Evolutionary conservation across 768 basidiomycete species (phyloP).

Genomic region (Collybia sp.): DNA sequence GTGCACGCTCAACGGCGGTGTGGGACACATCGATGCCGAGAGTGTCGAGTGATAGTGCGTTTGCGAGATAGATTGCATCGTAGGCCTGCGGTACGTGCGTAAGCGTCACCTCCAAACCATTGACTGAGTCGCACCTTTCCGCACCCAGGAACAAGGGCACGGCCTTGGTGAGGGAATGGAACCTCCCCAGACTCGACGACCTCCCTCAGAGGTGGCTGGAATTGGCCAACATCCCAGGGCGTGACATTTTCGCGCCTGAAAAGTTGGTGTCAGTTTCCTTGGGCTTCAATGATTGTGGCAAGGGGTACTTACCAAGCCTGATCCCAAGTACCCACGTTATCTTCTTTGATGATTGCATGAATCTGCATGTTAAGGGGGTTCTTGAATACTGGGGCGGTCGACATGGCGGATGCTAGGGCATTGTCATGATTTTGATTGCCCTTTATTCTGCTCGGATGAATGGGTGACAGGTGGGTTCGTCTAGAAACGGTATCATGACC

Average conservation of each 20-base stretch:
- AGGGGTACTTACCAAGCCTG: neutral
- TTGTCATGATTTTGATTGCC: too few species aligned
- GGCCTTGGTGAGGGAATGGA: conserved; percentile 30
- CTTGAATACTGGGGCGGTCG: too few species aligned
- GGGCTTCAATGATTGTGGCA: neutral
- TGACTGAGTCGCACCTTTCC: conserved; percentile 30
- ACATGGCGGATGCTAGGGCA: too few species aligned
- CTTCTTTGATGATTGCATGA: conserved; percentile 2
- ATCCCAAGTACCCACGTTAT: neutral
- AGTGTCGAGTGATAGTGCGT: conserved; percentile 39
- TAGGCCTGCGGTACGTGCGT: conserved; percentile 46
- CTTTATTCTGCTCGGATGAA: too few species aligned
- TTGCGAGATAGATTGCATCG: conserved; percentile 53
- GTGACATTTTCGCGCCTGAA: conserved; percentile 44
- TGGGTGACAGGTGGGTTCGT: too few species aligned
- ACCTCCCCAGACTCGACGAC: conserved; percentile 41
- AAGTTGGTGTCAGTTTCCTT: neutral
- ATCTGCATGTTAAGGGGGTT: neutral
- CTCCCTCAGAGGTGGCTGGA: conserved; percentile 53
- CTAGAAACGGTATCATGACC: too few species aligned
- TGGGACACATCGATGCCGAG: conserved; percentile 54
- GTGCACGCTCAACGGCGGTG: conserved; percentile 46
- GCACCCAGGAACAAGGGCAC: conserved; percentile 38
- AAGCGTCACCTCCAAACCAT: neutral
- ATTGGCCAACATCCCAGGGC: conserved; percentile 58